Evolutionary conservation across 2,329 filamentous ascomycete genomes (phyloP), one percentile per base, ranked within the genome.

Genomic region (Cadophora luteo-olivacea): DNA sequence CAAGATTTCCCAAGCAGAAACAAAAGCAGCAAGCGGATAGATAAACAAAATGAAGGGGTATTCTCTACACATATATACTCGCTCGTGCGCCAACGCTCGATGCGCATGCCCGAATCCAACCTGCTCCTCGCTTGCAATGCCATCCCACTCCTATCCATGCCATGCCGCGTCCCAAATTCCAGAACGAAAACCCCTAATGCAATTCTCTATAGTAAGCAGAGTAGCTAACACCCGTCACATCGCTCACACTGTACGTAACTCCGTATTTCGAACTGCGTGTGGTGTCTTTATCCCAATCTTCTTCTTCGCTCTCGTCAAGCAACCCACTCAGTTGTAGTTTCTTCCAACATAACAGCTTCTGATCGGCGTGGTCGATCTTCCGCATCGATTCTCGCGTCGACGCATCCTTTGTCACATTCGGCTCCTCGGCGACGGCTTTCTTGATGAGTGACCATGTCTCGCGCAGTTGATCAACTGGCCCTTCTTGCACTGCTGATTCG

Each of bases 201-300:
- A 65, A 49, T 65, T 58, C 63, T 29, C 52, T 45, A 16, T 65
- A 65, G 12, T 58, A 65, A 24, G 63, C 63, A 9, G 63, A 65
- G 51, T 65, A 65, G 52, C 63, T 65, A 36, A 65, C 63, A 3
- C 63, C 63, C 1, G 63, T 65, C 1, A 65, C 63, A 55, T 65
- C 63, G 38, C 63, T 65, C 36, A 65, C 52, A 49, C 63, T 65
- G 33, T 65, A 65, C 14, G 63, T 65, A 16, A 65, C 63, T 7
- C 63, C 63, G 38, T 65, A 65, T n/a, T 54, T 65, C 11, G 63
- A 65, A 25, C 51, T 54, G 16, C 63, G 51, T 24, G 51, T 58
- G 11, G 63, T 65, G 19, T 65, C 63, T 48, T 65, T 65, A 6
- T 65, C 63, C 63, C 63, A 65, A 19, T 65, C 63, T 33, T 65